Percentiles rank a stretch among this genome's conserved stretches.
These are phyloP conservation scores for Amborella trichopoda DNA, from an alignment of 164 flowering plant genomes.

Conservation along the genomic window DNA sequence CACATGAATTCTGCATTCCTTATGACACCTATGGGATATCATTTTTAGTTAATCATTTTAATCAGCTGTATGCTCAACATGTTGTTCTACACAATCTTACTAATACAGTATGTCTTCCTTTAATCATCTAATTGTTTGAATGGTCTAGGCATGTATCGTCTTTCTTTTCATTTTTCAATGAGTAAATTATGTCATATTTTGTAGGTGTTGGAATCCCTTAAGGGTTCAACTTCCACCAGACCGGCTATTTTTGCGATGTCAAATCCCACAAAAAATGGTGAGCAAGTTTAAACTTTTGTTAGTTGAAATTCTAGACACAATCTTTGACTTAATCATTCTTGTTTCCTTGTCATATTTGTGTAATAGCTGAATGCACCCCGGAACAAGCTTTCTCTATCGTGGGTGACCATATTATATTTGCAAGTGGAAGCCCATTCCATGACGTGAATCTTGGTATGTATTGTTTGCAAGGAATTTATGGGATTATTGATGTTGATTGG, in stretches of 20 bases:
- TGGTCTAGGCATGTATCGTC: too few species aligned
- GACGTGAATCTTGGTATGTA: slow-evolving; percentile 76
- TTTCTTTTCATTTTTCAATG: too few species aligned
- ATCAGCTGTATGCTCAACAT: too few species aligned
- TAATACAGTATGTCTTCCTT: too few species aligned
- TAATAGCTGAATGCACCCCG: slow-evolving; percentile 95
- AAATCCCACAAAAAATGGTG: slow-evolving; percentile 96
- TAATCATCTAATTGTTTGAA: too few species aligned
- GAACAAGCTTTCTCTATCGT: slow-evolving; percentile 82
- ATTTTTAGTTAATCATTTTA: too few species aligned
- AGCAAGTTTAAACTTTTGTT: not conserved
- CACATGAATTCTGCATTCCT: too few species aligned
- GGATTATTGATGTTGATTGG: too few species aligned
- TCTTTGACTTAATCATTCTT: not conserved
- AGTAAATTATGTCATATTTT: too few species aligned
- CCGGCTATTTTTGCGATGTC: slow-evolving; percentile 96
- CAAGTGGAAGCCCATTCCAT: slow-evolving; percentile 93
- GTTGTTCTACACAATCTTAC: too few species aligned
- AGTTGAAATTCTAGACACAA: not conserved
- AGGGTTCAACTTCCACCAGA: slow-evolving; percentile 85
- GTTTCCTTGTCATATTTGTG: not conserved
- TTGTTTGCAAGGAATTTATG: too few species aligned
- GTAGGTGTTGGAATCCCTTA: slow-evolving; percentile 88
- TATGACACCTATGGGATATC: too few species aligned
- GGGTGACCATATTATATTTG: slow-evolving; percentile 83